A percentile compares a stretch with the other conserved stretches of the same genome.
phyloP scores from a whole-genome alignment of 345 rosid genomes.

The Moricandia arvensis region DNA sequence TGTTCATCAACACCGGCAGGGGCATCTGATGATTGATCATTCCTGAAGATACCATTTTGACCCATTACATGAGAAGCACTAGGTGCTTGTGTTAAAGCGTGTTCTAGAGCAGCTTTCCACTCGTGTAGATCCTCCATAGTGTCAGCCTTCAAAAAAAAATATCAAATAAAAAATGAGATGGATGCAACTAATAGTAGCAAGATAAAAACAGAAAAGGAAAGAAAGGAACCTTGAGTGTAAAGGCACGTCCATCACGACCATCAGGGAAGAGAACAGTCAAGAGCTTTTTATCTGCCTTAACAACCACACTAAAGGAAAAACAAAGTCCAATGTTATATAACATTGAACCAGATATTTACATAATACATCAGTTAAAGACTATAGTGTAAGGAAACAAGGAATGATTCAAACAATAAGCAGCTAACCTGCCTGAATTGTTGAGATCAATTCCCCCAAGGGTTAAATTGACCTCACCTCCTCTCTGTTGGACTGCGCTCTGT shows the following conservation, averaged over 20 bases:
- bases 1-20: conserved; percentile 45
- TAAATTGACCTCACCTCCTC: conserved; percentile 70
- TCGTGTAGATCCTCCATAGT: conserved; percentile 78
- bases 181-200: background rate
- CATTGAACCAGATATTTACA: conserved; percentile 4
- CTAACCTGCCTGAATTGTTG: conserved; percentile 99
- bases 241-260: conserved; percentile 95
- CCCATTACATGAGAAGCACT: conserved; percentile 66
- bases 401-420: conserved; percentile 51
- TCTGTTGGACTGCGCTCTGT: conserved; percentile 67
- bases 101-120: conserved; percentile 91
- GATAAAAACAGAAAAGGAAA: background rate
- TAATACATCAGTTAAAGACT: conserved; percentile 5
- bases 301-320: conserved; percentile 73
- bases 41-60: conserved; percentile 75
- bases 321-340: conserved; percentile 28
- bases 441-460: conserved; percentile 96
- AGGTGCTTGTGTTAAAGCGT: conserved; percentile 91
- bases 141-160: conserved; percentile 68
- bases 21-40: conserved; percentile 53
- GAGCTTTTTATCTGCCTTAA: conserved; percentile 92
- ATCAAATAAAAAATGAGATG: background rate
- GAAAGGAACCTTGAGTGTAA: conserved; percentile 81
- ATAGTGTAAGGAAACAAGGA: background rate
- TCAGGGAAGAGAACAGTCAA: conserved; percentile 93